Percentiles rank a stretch among this genome's conserved stretches.
phyloP scores from a whole-genome alignment of 2,329 filamentous ascomycete genomes.

The Colletotrichum musae region DNA sequence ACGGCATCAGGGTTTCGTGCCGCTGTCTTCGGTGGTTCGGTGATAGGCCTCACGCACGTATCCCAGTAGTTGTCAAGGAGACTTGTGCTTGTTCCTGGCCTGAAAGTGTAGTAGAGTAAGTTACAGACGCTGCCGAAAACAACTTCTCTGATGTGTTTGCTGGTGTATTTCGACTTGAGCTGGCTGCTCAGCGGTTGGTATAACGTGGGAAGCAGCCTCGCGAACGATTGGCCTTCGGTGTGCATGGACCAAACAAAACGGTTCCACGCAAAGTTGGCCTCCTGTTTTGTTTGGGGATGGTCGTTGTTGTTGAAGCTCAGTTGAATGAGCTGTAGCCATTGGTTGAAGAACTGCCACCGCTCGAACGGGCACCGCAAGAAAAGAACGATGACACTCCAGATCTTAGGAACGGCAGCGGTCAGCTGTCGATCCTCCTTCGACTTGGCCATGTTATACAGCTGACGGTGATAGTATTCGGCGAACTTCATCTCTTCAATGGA shows the following conservation, averaged over 20 bases:
- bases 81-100: constrained; percentile 75
- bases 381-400: constrained; percentile 88
- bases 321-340: constrained; percentile 86
- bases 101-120: constrained; percentile 86
- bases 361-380: constrained; percentile 77
- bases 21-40: constrained; percentile 53
- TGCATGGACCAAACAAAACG: constrained; percentile 83
- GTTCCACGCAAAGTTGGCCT: constrained; percentile 90
- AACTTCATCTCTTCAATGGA: constrained; percentile 74
- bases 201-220: constrained; percentile 68
- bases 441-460: constrained; percentile 78
- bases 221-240: constrained; percentile 71
- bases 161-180: constrained; percentile 74
- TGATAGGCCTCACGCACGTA: constrained; percentile 74
- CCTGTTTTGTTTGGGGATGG: constrained; percentile 72
- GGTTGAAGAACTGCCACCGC: constrained; percentile 80
- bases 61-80: constrained; percentile 86
- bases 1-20: constrained; percentile 55
- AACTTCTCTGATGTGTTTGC: constrained; percentile 69
- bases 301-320: constrained; percentile 88
- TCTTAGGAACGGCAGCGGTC: constrained; percentile 78
- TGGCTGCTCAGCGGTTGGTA: constrained; percentile 78
- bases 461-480: constrained; percentile 77
- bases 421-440: constrained; percentile 69
- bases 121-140: constrained; percentile 82